Conservation (phyloP, 371 early-diverging fungal genomes). For the Zychaea mexicana region DNA sequence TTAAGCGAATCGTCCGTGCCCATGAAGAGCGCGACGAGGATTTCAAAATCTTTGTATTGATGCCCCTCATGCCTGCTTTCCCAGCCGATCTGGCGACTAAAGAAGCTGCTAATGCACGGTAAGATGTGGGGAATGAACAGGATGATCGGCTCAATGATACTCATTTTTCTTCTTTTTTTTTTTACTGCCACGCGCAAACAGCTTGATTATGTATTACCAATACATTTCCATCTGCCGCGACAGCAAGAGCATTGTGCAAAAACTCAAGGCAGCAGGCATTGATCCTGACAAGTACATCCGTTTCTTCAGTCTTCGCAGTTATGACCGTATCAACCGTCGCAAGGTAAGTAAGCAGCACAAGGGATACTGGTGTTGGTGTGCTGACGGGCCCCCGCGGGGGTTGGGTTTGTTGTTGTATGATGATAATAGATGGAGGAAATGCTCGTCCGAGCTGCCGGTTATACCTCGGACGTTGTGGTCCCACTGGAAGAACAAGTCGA, state of each 20-base stretch:
- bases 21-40: conserved; percentile 59
- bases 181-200: too few species aligned
- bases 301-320: conserved; percentile 73
- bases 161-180: neutral
- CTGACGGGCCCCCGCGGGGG: too few species aligned
- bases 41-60: conserved; percentile 87
- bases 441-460: conserved; percentile 38
- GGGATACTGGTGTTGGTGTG: too few species aligned
- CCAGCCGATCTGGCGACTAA: conserved; percentile 79
- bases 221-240: conserved; percentile 77
- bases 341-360: neutral
- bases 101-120: conserved; percentile 78
- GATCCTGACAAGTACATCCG: conserved; percentile 67
- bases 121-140: neutral
- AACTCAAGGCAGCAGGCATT: conserved; percentile 59
- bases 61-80: conserved; percentile 95
- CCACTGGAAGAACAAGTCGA: conserved; percentile 35
- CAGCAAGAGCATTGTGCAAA: conserved; percentile 58
- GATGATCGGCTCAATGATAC: too few species aligned
- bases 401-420: too few species aligned
- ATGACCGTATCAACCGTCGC: conserved; percentile 58
- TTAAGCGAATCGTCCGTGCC: conserved; percentile 81
- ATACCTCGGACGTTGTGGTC: conserved; percentile 22
- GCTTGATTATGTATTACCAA: conserved; percentile 77
- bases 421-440: conserved; percentile 25